Evolutionary conservation across 768 basidiomycete species (phyloP), one percentile per base, ranked within the genome.

Genomic region (Boletus pseudo-olivaceus): DNA sequence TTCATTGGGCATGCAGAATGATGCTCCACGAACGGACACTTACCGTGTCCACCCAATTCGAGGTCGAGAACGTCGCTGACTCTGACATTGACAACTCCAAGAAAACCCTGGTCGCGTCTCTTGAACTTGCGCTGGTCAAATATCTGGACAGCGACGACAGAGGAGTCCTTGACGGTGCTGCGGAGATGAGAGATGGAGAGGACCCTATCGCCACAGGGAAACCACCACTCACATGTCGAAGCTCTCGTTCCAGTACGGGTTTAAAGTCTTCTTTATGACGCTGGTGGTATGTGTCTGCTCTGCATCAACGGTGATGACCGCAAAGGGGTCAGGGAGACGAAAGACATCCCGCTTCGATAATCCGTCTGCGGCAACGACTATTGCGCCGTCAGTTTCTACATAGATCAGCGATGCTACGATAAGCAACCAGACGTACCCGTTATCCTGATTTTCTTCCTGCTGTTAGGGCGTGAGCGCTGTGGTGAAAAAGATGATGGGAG

Each of bases 101-200:
- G 77, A 73, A 99, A 99, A 2, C 97, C 97, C 69, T 98, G 97
- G 70, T 99, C 97, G 65, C 88, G 86, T 73, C 90, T 82, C 80
- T 99, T 99, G 78, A 98, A 98, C 75, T 99, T 99, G 72, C 93
- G 87, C 73, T 98, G 96, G 74, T 99, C 97, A 62, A 98, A 98
- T 64, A 98, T 97, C 74, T 99, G 97, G 1, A 98, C 95, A 5
- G 93, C 93, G 54, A 99, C 83, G 45, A 98, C 91, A 17, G 95
- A 98, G n/a, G 91, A 93, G 62, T 99, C 97, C 71, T 94, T 96
- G 68, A 97, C 96, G 48, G 83, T 90, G 62, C 95, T 98, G 62
- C 26, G 39, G 50, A 51, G 29, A 52, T 17, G 32, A 47, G 54
- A 42, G 54, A 33, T 60, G 20, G 54, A 30, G 26, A 46, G 30